Conservation (phyloP, 352 stramenopile genomes). For the Phytophthora pisi region DNA sequence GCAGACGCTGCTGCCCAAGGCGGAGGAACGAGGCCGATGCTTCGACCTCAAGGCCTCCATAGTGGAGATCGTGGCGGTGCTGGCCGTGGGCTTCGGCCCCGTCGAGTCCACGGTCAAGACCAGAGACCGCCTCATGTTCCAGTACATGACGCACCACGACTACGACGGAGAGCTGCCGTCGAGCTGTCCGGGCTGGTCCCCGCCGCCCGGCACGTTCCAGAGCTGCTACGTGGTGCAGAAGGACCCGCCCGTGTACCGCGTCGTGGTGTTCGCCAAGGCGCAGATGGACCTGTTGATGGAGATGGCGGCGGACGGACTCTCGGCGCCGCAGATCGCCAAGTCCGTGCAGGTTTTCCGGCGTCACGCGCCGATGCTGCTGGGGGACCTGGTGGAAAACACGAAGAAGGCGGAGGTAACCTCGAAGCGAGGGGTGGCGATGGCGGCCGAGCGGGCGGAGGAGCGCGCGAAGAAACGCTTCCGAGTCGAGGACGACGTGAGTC, state of each 20-base stretch:
- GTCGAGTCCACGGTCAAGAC: constrained; percentile 26
- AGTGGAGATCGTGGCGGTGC: constrained; percentile 33
- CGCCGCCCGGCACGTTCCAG: constrained; percentile 24
- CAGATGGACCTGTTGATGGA: constrained; percentile 36
- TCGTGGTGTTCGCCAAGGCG: constrained; percentile 23
- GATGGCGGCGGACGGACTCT: constrained; percentile 29
- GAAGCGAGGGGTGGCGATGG: constrained; percentile 6
- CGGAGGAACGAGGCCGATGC: constrained; percentile 12
- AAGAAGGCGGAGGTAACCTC: constrained; percentile 6
- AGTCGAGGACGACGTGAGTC: constrained; percentile 8
- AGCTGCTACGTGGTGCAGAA: constrained; percentile 21
- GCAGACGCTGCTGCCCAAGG: constrained; percentile 10
- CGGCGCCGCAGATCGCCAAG: constrained; percentile 26
- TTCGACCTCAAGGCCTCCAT: constrained; percentile 28
- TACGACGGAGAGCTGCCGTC: constrained; percentile 11
- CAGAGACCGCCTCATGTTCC: constrained; percentile 20
- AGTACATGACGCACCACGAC: constrained; percentile 33
- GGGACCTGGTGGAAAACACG: constrained; percentile 14
- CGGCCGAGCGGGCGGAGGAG: constrained; percentile 8
- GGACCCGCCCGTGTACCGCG: constrained; percentile 29
- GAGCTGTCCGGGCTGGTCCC: constrained; percentile 14
- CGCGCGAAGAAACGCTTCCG: constrained; percentile 1
- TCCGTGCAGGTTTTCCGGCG: constrained; percentile 15
- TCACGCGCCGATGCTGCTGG: constrained; percentile 12
- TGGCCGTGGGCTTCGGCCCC: constrained; percentile 23